Evolutionary conservation across 73 alveolate genomes (phyloP), one percentile per base, ranked within the genome.

Genomic region (Diophrys sp.): DNA sequence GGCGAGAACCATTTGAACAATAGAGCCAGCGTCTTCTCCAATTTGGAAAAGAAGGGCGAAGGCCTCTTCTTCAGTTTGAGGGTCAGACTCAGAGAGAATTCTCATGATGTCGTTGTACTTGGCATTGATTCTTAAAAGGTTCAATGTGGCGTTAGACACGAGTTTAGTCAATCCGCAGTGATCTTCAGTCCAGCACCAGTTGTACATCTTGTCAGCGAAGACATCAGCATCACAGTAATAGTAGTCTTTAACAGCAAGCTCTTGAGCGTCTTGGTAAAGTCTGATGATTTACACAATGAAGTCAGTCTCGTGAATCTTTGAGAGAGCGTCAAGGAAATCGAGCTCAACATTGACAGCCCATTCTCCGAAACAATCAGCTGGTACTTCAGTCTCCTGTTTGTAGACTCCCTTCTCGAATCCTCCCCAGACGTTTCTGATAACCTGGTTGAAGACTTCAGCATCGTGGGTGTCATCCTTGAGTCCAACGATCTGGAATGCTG

Each of bases 301-400:
- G 18, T 44, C 62, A 18, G 18, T 18, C 18, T 44, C n/a, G 62
- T 44, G 62, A 18, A 44, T 44, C 62, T 44, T 44, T 44, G 62
- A 44, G 62, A 44, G 62, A 44, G 62, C 62, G 18, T 44, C 62
- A 44, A 44, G n/a, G 18, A 44, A 18, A 18, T 44, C 62, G 18
- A 18, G n/a, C 18, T 44, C 62, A 44, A 44, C 62, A 44, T 44
- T 18, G 18, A 44, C 62, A 44, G 62, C 62, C 62, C 62, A 44
- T 5, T 44, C 62, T 44, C 62, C 62, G 62, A 44, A 44, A 44
- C 62, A 44, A 18, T 44, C 62, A 44, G 62, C 62, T 44, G 62
- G 62, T 11, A 44, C 62, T 18, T 44, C 62, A 44, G 62, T 44
- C 5, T 5, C 18, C 18, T 44, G 5, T 44, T 44, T 44, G 62